Percentiles rank a stretch among this genome's conserved stretches.
These are phyloP conservation scores for Cutaneotrichosporon sp. DNA, from an alignment of 1,284 basidiomycete species.

Conservation along the genomic window DNA sequence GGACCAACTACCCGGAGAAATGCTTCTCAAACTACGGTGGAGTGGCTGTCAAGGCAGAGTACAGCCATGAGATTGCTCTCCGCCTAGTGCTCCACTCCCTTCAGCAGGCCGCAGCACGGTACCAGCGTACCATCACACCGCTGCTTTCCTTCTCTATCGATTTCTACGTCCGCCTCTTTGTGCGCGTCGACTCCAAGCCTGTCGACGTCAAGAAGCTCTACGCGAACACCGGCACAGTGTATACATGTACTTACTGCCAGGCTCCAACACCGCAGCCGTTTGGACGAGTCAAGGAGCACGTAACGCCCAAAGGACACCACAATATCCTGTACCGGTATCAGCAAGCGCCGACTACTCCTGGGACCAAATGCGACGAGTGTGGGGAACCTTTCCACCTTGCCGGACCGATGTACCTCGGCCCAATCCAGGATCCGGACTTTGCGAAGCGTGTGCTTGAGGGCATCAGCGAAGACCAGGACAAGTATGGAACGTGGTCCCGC, in stretches of 20 bases:
- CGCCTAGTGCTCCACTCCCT: conserved; percentile 82
- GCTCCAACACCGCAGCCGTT: conserved; percentile 72
- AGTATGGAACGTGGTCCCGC: conserved; percentile 73
- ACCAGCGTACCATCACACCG: conserved; percentile 87
- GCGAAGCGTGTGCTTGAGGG: conserved; percentile 69
- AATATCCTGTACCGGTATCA: conserved; percentile 68
- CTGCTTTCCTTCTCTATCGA: conserved; percentile 93
- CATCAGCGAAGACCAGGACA: conserved; percentile 55
- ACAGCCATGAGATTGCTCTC: conserved; percentile 86
- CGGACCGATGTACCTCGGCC: conserved; percentile 94
- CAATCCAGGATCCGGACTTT: conserved; percentile 75
- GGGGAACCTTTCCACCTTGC: conserved; percentile 71
- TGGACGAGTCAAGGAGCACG: conserved; percentile 61
- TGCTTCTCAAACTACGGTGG: conserved; percentile 96
- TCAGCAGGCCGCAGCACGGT: conserved; percentile 79
- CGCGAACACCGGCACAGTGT: conserved; percentile 61
- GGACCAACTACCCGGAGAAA: conserved; percentile 94
- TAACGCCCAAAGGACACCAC: conserved; percentile 49
- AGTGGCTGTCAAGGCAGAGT: conserved; percentile 84
- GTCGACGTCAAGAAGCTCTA: conserved; percentile 73
- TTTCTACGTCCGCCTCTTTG: conserved; percentile 92
- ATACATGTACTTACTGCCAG: conserved; percentile 76
- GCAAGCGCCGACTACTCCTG: conserved; percentile 59
- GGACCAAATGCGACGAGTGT: conserved; percentile 73
- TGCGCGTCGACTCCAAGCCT: conserved; percentile 69